These are phyloP conservation scores for Solanum habrochaites DNA, from an alignment of 257 asterid genomes.

Conservation along the genomic window DNA sequence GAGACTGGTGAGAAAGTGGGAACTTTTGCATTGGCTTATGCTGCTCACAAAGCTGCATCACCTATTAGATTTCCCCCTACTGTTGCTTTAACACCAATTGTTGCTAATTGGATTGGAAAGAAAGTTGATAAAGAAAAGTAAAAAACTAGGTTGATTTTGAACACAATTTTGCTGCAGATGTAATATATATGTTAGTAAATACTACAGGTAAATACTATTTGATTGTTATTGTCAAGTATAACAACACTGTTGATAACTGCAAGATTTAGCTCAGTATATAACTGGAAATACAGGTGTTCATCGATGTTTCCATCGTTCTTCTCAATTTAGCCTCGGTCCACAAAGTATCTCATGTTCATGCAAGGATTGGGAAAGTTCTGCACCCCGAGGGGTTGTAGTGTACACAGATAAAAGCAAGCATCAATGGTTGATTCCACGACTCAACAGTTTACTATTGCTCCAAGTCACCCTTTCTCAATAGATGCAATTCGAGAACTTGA, in stretches of 20 bases:
- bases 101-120: slow-evolving; percentile 89
- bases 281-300: not conserved
- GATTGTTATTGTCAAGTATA: not conserved
- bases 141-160: not conserved
- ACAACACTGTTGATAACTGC: not conserved
- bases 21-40: slow-evolving; percentile 90
- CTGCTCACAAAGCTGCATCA: slow-evolving; percentile 98
- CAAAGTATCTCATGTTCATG: not conserved
- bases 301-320: not conserved
- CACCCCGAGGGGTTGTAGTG: not conserved
- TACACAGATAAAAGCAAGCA: not conserved
- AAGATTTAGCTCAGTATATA: not conserved
- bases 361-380: not conserved
- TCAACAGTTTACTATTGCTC: not conserved
- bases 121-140: slow-evolving; percentile 46
- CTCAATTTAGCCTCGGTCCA: not conserved
- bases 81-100: slow-evolving; percentile 88
- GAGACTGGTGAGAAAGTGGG: slow-evolving; percentile 90
- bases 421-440: not conserved
- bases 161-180: slow-evolving; percentile 10
- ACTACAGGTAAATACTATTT: not conserved
- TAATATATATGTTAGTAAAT: not conserved
- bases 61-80: slow-evolving; percentile 96
- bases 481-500: not conserved
- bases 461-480: not conserved